Conservation (phyloP, 352 stramenopile genomes). For the Pythium monospermum region DNA sequence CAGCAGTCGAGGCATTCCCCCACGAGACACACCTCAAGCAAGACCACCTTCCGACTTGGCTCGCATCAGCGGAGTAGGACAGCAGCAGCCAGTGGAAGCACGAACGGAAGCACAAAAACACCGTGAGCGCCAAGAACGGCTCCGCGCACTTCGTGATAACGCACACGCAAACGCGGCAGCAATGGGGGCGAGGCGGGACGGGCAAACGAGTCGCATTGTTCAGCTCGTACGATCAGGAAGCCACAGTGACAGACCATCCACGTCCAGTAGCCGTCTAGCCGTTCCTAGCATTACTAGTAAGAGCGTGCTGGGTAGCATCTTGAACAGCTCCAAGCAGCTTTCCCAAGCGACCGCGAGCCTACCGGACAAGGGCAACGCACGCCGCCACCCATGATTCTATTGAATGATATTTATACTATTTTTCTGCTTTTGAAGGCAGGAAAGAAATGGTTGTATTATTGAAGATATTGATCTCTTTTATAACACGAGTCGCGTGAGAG, state of each 20-base stretch:
- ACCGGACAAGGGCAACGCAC: background rate
- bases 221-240: constrained; percentile 12
- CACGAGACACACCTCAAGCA: background rate
- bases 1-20: constrained; percentile 5
- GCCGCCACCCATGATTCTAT: no score
- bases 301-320: constrained; percentile 53
- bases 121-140: constrained; percentile 17
- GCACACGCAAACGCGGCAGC: background rate
- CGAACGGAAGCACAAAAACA: constrained; percentile 21
- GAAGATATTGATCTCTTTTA: no score
- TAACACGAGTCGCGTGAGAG: constrained; percentile 68
- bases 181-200: no score
- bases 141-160: constrained; percentile 9
- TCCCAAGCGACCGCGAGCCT: constrained; percentile 36
- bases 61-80: no score
- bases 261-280: background rate
- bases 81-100: constrained; percentile 2
- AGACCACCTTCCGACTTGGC: no score
- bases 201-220: constrained; percentile 15
- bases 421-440: no score
- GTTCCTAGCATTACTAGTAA: constrained; percentile 13
- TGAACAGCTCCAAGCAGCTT: constrained; percentile 59
- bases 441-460: no score
- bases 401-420: no score
- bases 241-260: background rate